Evolutionary conservation across 2,329 filamentous ascomycete species (phyloP).

Genomic region (Dactylonectria macrodidyma): DNA sequence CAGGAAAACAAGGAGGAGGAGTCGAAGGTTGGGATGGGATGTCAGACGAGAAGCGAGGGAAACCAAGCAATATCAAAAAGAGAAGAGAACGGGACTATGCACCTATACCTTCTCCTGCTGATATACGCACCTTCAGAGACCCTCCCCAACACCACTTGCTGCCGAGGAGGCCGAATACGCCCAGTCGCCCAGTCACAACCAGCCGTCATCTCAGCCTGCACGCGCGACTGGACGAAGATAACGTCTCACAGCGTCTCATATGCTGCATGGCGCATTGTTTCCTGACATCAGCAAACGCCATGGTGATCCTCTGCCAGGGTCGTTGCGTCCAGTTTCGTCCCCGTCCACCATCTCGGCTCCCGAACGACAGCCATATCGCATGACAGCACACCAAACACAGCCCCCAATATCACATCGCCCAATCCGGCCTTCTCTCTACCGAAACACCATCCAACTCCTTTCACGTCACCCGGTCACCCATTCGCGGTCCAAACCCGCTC

Average conservation of each 20-base stretch:
- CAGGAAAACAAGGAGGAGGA: background rate
- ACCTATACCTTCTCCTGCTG: background rate
- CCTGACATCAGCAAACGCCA: background rate
- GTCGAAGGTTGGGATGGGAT: background rate
- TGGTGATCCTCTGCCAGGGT: background rate
- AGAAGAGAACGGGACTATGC: background rate
- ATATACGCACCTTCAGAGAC: background rate
- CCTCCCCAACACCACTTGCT: background rate
- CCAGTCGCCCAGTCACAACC: background rate
- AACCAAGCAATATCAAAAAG: background rate
- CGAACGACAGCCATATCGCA: background rate
- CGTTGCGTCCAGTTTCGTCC: background rate
- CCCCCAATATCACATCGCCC: background rate
- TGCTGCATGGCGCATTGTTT: background rate
- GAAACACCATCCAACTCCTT: background rate
- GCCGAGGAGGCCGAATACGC: background rate
- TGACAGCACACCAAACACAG: too few relatives aligned
- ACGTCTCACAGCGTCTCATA: background rate
- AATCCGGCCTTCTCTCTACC: background rate
- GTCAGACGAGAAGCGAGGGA: background rate
- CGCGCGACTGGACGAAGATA: background rate
- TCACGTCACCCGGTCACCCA: background rate
- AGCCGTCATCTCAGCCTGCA: background rate
- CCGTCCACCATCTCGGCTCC: conserved; percentile 5
- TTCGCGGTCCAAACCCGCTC: background rate